Conservation (phyloP, 805 yeast species). For the Wickerhamomyces mucosus region DNA sequence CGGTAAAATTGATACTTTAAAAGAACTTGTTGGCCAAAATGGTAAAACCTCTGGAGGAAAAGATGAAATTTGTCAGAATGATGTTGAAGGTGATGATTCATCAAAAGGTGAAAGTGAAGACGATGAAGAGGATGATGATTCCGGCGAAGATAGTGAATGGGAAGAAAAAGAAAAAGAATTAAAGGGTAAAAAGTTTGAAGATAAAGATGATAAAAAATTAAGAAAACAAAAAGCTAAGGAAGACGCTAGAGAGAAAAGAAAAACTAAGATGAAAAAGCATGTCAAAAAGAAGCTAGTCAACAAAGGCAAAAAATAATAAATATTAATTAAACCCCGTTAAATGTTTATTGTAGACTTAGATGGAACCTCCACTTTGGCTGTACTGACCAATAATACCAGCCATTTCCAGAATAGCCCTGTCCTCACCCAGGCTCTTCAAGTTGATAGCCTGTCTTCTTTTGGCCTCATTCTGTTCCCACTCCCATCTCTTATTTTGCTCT, state of each 20-base stretch:
- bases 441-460: slow-evolving; percentile 67
- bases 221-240: slow-evolving; percentile 73
- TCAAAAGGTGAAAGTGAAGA: slow-evolving; percentile 19
- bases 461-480: slow-evolving; percentile 87
- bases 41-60: slow-evolving; percentile 16
- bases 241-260: slow-evolving; percentile 68
- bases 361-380: slow-evolving; percentile 37
- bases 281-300: slow-evolving; percentile 68
- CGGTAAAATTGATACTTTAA: slow-evolving; percentile 75
- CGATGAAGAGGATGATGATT: slow-evolving; percentile 22
- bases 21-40: slow-evolving; percentile 40
- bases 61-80: slow-evolving; percentile 18
- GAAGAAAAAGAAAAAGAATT: slow-evolving; percentile 29
- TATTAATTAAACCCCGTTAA: too few species aligned
- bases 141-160: slow-evolving; percentile 25
- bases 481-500: slow-evolving; percentile 73
- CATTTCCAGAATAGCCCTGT: slow-evolving; percentile 77
- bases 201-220: slow-evolving; percentile 67
- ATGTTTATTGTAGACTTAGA: too few species aligned
- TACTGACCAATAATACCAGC: slow-evolving; percentile 52
- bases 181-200: slow-evolving; percentile 71
- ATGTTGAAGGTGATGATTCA: slow-evolving; percentile 17
- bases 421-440: slow-evolving; percentile 61
- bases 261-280: slow-evolving; percentile 75
- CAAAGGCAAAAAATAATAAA: slow-evolving; percentile 31